phyloP scores from a whole-genome alignment of 352 stramenopile species.

The Pythium rishiriense region DNA sequence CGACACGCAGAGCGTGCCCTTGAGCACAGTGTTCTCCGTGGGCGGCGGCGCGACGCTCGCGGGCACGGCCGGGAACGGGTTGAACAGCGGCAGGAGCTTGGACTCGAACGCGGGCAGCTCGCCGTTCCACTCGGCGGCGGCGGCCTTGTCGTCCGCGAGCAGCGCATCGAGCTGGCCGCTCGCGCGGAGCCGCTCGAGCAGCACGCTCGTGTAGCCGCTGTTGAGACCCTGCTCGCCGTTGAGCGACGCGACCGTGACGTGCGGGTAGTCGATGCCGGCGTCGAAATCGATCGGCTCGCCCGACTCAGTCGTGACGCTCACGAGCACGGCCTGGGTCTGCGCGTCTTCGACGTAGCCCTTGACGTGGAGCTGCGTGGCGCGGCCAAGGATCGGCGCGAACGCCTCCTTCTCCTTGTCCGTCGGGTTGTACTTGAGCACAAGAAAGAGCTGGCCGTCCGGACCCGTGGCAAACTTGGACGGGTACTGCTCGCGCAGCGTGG shows the following conservation, averaged over 20 bases:
- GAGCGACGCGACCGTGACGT: slow-evolving; percentile 62
- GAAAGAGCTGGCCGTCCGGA: slow-evolving; percentile 48
- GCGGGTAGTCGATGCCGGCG: slow-evolving; percentile 40
- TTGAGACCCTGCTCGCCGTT: slow-evolving; percentile 46
- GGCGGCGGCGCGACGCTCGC: slow-evolving; percentile 38
- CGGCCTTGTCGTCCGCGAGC: slow-evolving; percentile 32
- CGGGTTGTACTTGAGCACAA: slow-evolving; percentile 81
- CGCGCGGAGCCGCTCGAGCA: slow-evolving; percentile 74
- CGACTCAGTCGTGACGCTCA: slow-evolving; percentile 58
- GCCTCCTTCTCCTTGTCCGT: slow-evolving; percentile 65
- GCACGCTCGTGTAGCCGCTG: slow-evolving; percentile 63
- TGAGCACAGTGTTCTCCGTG: slow-evolving; percentile 32
- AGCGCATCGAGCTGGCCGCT: slow-evolving; percentile 59
- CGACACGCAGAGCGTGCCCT: slow-evolving; percentile 68
- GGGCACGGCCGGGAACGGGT: slow-evolving; percentile 61
- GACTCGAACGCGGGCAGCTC: slow-evolving; percentile 72
- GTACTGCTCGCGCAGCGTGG: slow-evolving; percentile 51
- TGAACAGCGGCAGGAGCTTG: slow-evolving; percentile 74
- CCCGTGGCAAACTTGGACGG: slow-evolving; percentile 46
- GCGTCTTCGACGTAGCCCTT: slow-evolving; percentile 67
- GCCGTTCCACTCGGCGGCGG: slow-evolving; percentile 46
- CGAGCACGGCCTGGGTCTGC: slow-evolving; percentile 68
- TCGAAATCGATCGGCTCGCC: slow-evolving; percentile 65
- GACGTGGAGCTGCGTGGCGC: slow-evolving; percentile 55
- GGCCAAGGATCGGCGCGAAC: slow-evolving; percentile 71